A percentile compares a stretch with the other conserved stretches of the same genome.
These are phyloP conservation scores for Chenopodium formosanum DNA, from an alignment of 148 eudicot species.

Conservation along the genomic window DNA sequence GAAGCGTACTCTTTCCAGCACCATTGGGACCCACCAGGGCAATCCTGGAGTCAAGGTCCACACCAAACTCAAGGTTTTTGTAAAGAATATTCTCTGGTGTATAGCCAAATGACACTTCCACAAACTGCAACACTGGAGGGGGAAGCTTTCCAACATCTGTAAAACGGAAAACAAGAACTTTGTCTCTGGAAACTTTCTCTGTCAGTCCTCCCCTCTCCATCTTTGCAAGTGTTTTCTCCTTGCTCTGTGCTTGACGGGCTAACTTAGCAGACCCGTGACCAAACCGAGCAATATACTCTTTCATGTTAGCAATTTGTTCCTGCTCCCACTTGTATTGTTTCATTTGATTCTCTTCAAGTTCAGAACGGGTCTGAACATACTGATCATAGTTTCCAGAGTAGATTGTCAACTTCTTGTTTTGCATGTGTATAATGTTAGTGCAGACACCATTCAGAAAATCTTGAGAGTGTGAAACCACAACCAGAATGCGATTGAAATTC, in stretches of 20 bases:
- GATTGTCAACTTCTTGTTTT: conserved; percentile 69
- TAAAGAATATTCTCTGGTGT: conserved; percentile 81
- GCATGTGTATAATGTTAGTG: conserved; percentile 98
- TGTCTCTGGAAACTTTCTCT: conserved; percentile 73
- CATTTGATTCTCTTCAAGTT: conserved; percentile 97
- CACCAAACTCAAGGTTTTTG: conserved; percentile 85
- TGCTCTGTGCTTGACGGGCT: conserved; percentile 97
- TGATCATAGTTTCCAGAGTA: conserved; percentile 90
- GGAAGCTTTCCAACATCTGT: conserved; percentile 94
- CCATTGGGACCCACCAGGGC: conserved; percentile 98
- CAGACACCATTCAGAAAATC: conserved; percentile 96
- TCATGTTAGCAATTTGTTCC: conserved; percentile 91
- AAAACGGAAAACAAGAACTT: conserved; percentile 68
- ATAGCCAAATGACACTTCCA: conserved; percentile 85
- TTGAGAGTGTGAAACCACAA: conserved; percentile 95
- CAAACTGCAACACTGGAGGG: conserved; percentile 93
- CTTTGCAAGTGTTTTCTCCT: conserved; percentile 93
- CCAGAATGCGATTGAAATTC: conserved; percentile 84
- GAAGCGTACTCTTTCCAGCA: conserved; percentile 94
- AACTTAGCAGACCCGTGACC: conserved; percentile 98
- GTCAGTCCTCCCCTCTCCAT: conserved; percentile 99
- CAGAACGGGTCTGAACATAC: conserved; percentile 86
- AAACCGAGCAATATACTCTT: conserved; percentile 94
- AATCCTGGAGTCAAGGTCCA: conserved; percentile 84
- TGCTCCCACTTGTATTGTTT: conserved; percentile 99